Conservation (phyloP, 2,329 filamentous ascomycete species). For the Xylaria sp. region DNA sequence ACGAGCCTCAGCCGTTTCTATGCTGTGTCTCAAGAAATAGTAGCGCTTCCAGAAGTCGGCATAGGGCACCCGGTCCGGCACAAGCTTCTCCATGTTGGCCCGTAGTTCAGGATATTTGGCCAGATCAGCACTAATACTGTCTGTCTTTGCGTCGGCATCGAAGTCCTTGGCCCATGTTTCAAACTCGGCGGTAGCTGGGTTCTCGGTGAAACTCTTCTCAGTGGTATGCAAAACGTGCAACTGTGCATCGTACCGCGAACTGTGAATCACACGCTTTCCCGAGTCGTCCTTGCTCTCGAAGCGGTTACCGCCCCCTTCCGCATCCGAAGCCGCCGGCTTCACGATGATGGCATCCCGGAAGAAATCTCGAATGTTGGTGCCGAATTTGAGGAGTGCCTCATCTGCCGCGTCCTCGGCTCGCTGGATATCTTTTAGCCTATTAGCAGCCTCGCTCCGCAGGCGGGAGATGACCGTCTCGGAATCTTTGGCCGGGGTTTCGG, state of each 20-base stretch:
- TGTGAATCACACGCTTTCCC: constrained; percentile 94
- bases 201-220: constrained; percentile 82
- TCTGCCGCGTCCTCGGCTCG: constrained; percentile 95
- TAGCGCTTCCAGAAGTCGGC: constrained; percentile 92
- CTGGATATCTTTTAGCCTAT: constrained; percentile 88
- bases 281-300: constrained; percentile 94
- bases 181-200: constrained; percentile 81
- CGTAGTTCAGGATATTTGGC: constrained; percentile 88
- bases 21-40: constrained; percentile 91
- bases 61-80: constrained; percentile 94
- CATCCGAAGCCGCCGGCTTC: constrained; percentile 72
- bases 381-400: constrained; percentile 92
- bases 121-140: constrained; percentile 82
- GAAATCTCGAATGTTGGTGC: constrained; percentile 88
- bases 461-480: constrained; percentile 77
- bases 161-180: constrained; percentile 78
- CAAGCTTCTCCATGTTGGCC: constrained; percentile 91
- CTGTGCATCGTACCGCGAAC: constrained; percentile 93
- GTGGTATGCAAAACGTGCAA: constrained; percentile 94
- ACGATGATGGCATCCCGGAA: constrained; percentile 91
- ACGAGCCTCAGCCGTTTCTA: constrained; percentile 92
- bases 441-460: constrained; percentile 80
- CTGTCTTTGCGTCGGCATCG: constrained; percentile 84
- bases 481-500: constrained; percentile 57
- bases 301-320: constrained; percentile 71